Evolutionary conservation across 2,329 filamentous ascomycete genomes (phyloP), one percentile per base, ranked within the genome.

Genomic region (Cercospora sojina): DNA sequence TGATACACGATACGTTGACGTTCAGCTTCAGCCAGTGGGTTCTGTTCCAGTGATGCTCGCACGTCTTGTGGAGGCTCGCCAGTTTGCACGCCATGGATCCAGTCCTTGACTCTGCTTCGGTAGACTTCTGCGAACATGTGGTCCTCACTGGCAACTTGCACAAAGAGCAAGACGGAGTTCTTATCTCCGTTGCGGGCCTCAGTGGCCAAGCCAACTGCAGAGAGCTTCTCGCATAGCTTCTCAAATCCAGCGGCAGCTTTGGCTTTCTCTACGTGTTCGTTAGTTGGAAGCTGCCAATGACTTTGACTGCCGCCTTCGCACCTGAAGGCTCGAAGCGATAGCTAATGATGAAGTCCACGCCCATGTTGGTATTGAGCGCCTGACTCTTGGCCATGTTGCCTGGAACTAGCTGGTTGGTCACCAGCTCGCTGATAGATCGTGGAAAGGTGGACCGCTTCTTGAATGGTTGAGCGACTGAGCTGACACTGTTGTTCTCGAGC

Each of bases 281-380:
- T 3, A 51, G n/a, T n/a, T 51, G 23, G 23, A 41, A 25, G 23
- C 23, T 25, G 5, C 18, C 20, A 10, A 13, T n/a, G 9, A 1
- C 12, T 18, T 5, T 7, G 6, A 23, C 23, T n/a, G 3, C 13
- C 0, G 1, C 1, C 18, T 16, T 31, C 10, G 47, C 66, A 91
- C 91, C 87, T 64, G 87, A 85, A 53, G 87, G 83, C 27, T 88
- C 85, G 75, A 94, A 89, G 65, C 89, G 84, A 80, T 91, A 97
- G 75, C 88, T 87, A 69, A 97, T 86, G 65, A 97, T 92, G 83
- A 92, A 97, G 82, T 97, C 93, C 67, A 97, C 91, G 62, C 91
- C 85, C 74, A 89, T 83, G 74, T 89, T 90, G 59, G 82, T 82
- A 69, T 82, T 47, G 59, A 75, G 62, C 3, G 74, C 75, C 31